Evolutionary conservation across 2,329 filamentous ascomycete genomes (phyloP), one percentile per base, ranked within the genome.

Genomic region (Leptographium lundbergii): DNA sequence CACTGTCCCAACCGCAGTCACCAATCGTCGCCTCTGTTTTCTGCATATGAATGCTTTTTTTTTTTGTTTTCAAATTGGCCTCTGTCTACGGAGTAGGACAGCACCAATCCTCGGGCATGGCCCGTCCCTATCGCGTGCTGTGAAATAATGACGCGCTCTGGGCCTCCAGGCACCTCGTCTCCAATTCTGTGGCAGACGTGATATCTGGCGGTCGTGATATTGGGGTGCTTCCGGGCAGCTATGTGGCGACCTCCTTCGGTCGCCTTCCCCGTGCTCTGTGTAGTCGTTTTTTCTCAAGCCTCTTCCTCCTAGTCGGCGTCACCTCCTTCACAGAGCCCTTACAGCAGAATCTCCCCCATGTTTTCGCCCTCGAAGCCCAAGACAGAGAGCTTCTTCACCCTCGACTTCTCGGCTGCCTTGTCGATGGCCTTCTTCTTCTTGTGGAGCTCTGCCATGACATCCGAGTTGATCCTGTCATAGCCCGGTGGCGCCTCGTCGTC

Each of bases 341-440:
- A 90, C 65, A 89, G 78, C 39, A 92, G 71, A 47, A 87, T 79
- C 70, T 94, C 89, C 19, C 87, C 89, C 60, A 84, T 77, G 64
- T 87, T 88, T 75, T 96, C 91, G 32, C 88, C 88, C 73, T 96
- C 91, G 67, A 96, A 96, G 1, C 92, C 92, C 54, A 94, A 78
- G 48, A 81, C 84, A 22, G 85, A 81, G 61, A 95, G 75, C 73
- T 88, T 88, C 75, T 80, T 83, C 62, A 86, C 70, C 68, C 85
- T 81, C 59, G 77, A 77, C 77, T 90, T 94, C 64, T 96, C 89
- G 67, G 77, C 83, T 59, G 73, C 76, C 76, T 88, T 91, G 65
- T 89, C 85, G 59, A 80, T 77, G 5, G 73, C 75, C 63, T 88
- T 87, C 69, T 85, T 83, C 68, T 87, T 80, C 71, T 89, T 88